Percentiles rank a stretch among this genome's conserved stretches.
Evolutionary conservation across 495 filamentous ascomycete species (phyloP).

Genomic region (Aspergillus saccharolyticus): DNA sequence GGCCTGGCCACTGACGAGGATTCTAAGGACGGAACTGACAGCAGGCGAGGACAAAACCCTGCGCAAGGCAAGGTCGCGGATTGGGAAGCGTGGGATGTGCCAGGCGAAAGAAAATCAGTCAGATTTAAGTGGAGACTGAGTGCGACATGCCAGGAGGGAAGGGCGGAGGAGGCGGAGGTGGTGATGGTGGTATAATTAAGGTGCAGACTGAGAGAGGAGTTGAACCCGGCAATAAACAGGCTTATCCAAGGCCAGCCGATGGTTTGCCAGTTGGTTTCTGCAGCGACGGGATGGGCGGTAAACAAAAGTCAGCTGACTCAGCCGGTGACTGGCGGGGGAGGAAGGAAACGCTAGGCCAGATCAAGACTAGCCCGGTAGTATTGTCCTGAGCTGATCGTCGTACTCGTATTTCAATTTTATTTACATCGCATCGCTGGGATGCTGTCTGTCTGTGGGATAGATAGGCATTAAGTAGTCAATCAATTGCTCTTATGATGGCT

Average conservation of each 20-base stretch:
- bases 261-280: conserved; percentile 26
- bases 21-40: neutral
- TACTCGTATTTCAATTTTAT: neutral
- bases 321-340: conserved; percentile 5
- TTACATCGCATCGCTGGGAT: no score
- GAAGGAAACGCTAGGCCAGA: conserved; percentile 7
- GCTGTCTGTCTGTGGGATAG: no score
- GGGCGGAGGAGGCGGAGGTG: conserved; percentile 3
- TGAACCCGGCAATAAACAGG: conserved; percentile 1
- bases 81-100: neutral
- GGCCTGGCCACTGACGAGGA: neutral
- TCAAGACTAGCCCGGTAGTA: conserved; percentile 21
- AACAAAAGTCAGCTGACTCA: conserved; percentile 39
- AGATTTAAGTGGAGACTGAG: neutral
- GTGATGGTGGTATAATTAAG: neutral
- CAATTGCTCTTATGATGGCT: neutral
- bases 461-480: no score
- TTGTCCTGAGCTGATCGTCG: conserved; percentile 5
- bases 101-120: conserved; percentile 1
- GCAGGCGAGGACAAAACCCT: conserved; percentile 5
- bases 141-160: conserved; percentile 12
- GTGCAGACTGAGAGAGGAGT: neutral
- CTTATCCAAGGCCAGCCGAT: neutral
- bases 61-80: neutral
- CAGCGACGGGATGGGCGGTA: conserved; percentile 34